Evolutionary conservation across 2,329 filamentous ascomycete species (phyloP).

Genomic region (Chrysosporium keratinophilum): DNA sequence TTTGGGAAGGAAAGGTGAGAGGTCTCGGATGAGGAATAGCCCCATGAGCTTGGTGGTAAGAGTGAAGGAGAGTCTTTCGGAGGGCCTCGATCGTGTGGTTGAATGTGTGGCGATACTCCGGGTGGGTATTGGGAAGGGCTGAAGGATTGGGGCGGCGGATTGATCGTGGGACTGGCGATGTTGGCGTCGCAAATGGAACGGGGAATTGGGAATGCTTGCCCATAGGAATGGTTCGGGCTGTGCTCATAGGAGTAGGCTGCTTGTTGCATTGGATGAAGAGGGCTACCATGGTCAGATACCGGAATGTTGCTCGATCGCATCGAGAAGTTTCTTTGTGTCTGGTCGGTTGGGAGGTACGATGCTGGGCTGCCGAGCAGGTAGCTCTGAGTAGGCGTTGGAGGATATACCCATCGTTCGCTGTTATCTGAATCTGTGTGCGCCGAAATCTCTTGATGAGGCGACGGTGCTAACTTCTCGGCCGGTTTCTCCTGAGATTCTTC

Average conservation of each 20-base stretch:
- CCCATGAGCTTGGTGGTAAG: neutral
- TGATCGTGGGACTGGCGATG: neutral
- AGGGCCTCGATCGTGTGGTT: neutral
- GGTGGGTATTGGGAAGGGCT: conserved; percentile 1
- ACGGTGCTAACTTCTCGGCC: neutral
- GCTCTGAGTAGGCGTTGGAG: neutral
- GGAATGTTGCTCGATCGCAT: neutral
- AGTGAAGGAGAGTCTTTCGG: neutral
- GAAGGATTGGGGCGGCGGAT: neutral
- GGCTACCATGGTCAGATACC: neutral
- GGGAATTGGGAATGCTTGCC: neutral
- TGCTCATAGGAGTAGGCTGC: neutral
- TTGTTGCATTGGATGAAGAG: neutral
- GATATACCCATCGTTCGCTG: conserved; percentile 1
- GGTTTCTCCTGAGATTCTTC: neutral
- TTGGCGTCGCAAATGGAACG: neutral
- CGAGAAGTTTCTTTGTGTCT: neutral
- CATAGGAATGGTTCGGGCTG: neutral
- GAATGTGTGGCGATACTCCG: neutral
- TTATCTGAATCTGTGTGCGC: neutral
- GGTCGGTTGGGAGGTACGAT: neutral
- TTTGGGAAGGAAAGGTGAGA: neutral
- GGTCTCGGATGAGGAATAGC: conserved; percentile 5
- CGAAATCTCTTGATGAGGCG: neutral
- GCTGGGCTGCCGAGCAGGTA: neutral